Evolutionary conservation across 148 eudicot species (phyloP), one percentile per base, ranked within the genome.

Genomic region (Mesembryanthemum crystallinum): DNA sequence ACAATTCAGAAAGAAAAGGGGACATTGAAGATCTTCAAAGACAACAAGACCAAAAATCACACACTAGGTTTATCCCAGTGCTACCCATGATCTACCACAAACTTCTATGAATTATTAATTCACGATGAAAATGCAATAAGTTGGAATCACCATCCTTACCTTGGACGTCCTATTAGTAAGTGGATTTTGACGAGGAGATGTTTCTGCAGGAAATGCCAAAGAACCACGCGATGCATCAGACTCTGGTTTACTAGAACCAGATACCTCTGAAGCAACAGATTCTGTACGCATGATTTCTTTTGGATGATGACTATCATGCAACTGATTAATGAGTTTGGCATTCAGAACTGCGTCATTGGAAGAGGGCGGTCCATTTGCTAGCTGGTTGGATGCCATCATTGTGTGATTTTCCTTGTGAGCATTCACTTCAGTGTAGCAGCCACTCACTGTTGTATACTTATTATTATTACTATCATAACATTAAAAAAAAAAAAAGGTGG

Each of bases 101-200:
- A 45, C 14, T 45, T 45, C 7, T 39, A n/a, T n/a, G n/a, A n/a
- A n/a, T n/a, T n/a, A n/a, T n/a, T n/a, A n/a, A n/a, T n/a, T n/a
- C n/a, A n/a, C n/a, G n/a, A n/a, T n/a, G 9, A 39, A 49, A 43
- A 55, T 25, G 72, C 28, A 67, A 25, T n/a, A 65, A 24, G 27
- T 13, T 12, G 24, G 17, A 54, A 58, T 54, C 43, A 57, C 21
- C 20, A 63, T n/a, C 52, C 76, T 71, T 85, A 94, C 97, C 95
- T 90, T 90, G n/a, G 79, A 75, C 68, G 78, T 74, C 67, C 51
- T 78, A 43, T 77, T 84, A 32, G 69, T 47, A 64, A 67, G 83
- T 54, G 86, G 79, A 47, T 72, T 69, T 81, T 82, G 87, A 58
- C 85, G 73, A 86, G 85, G 69, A 86, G 78, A 77, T 71, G 70